Evolutionary conservation across 2,329 filamentous ascomycete species (phyloP).

Genomic region (Lecanicillium sp.): DNA sequence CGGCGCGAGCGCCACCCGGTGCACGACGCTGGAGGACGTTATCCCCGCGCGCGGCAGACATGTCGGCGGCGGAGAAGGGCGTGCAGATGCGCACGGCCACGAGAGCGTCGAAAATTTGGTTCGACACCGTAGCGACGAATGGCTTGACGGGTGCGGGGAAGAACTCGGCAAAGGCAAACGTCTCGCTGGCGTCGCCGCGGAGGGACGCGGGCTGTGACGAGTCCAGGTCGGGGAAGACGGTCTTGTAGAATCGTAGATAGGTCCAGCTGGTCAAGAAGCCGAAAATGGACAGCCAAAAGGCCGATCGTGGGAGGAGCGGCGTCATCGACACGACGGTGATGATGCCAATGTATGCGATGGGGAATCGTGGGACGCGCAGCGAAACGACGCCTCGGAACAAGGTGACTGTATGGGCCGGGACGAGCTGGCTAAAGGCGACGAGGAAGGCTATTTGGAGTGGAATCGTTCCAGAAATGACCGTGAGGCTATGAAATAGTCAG

Average conservation of each 20-base stretch:
- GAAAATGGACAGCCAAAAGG: conserved; percentile 69
- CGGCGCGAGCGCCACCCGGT: conserved; percentile 69
- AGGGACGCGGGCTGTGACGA: conserved; percentile 53
- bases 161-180: conserved; percentile 92
- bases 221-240: conserved; percentile 61
- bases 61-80: conserved; percentile 76
- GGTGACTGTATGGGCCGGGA: conserved; percentile 93
- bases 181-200: conserved; percentile 89
- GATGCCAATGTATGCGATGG: conserved; percentile 66
- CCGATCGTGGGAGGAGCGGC: conserved; percentile 57
- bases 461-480: conserved; percentile 80
- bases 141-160: conserved; percentile 83
- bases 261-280: conserved; percentile 88
- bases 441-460: conserved; percentile 89
- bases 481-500: conserved; percentile 45
- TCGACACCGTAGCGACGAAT: conserved; percentile 63
- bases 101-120: conserved; percentile 65
- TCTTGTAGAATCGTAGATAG: conserved; percentile 92
- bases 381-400: conserved; percentile 84
- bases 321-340: conserved; percentile 58
- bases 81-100: conserved; percentile 72
- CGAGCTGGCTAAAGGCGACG: conserved; percentile 93
- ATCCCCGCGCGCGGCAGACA: conserved; percentile 66
- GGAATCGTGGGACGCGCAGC: conserved; percentile 69
- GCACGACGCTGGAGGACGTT: conserved; percentile 44